These are phyloP conservation scores for Isabelozyma rhagii DNA, from an alignment of 805 yeast genomes.

Conservation along the genomic window DNA sequence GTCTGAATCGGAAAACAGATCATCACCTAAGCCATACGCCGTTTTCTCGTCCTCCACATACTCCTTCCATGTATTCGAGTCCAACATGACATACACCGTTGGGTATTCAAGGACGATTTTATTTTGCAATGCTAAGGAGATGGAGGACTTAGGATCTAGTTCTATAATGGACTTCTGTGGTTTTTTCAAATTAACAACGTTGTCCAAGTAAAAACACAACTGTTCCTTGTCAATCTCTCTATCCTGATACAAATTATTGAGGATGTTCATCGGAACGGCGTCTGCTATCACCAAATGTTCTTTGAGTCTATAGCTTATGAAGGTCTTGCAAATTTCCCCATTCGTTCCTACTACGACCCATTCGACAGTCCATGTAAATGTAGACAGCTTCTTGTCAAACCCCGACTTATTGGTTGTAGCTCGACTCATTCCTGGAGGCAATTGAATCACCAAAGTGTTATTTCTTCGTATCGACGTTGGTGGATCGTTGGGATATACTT, in stretches of 20 bases:
- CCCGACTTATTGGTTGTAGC: constrained; percentile 61
- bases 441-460: constrained; percentile 60
- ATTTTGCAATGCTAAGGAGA: constrained; percentile 52
- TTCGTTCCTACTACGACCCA: constrained; percentile 48
- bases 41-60: constrained; percentile 19
- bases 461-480: constrained; percentile 42
- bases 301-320: constrained; percentile 41
- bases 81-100: constrained; percentile 48
- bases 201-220: constrained; percentile 30
- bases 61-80: constrained; percentile 16
- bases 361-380: constrained; percentile 78
- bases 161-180: constrained; percentile 28
- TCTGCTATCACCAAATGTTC: constrained; percentile 35
- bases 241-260: constrained; percentile 13
- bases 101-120: constrained; percentile 76
- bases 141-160: constrained; percentile 27
- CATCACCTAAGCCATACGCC: constrained; percentile 6
- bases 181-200: constrained; percentile 19
- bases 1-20: neutral
- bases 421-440: constrained; percentile 77
- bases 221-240: constrained; percentile 19
- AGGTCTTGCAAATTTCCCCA: constrained; percentile 23
- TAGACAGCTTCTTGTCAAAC: constrained; percentile 59
- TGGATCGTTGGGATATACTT: constrained; percentile 23
- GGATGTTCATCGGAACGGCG: constrained; percentile 39